A percentile compares a stretch with the other conserved stretches of the same genome.
Evolutionary conservation across 805 yeast species (phyloP).

Genomic region (Ogataea zsoltii): DNA sequence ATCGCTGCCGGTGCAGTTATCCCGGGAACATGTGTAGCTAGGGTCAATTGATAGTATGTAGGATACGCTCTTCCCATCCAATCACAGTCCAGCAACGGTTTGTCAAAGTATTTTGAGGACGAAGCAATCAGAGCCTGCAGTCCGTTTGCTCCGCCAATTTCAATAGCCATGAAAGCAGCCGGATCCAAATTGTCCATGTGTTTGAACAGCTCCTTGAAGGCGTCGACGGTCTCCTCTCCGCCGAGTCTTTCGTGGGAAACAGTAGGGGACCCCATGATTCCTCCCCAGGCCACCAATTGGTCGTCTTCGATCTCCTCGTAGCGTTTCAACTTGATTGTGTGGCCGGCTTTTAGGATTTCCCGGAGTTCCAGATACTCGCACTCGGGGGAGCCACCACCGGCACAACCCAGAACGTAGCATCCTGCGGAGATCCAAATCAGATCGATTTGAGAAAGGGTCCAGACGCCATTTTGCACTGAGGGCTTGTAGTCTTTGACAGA

Average conservation of each 20-base stretch:
- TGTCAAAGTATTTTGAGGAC: constrained; percentile 17
- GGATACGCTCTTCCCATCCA: constrained; percentile 52
- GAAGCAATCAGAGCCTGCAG: constrained; percentile 29
- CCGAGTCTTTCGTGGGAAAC: constrained; percentile 43
- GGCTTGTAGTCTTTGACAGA: constrained; percentile 32
- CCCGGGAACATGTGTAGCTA: constrained; percentile 29
- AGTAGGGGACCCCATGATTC: constrained; percentile 48
- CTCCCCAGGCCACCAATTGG: constrained; percentile 34
- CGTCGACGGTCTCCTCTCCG: constrained; percentile 38
- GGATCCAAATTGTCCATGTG: constrained; percentile 23
- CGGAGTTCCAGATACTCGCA: constrained; percentile 36
- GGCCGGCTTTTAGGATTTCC: constrained; percentile 36
- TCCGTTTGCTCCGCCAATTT: constrained; percentile 48
- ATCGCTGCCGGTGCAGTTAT: constrained; percentile 22
- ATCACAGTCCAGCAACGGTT: constrained; percentile 40
- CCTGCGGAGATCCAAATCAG: constrained; percentile 44
- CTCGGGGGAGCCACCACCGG: constrained; percentile 54
- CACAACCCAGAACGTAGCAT: constrained; percentile 46
- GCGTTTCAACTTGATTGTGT: constrained; percentile 34
- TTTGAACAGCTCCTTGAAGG: constrained; percentile 31
- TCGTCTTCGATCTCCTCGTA: constrained; percentile 28
- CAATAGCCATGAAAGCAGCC: constrained; percentile 38
- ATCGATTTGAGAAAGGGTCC: constrained; percentile 42
- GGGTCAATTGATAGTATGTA: constrained; percentile 40
- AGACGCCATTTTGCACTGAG: constrained; percentile 30